phyloP scores from a whole-genome alignment of 371 early-diverging fungal species.

The Rhizopus arrhizus region DNA sequence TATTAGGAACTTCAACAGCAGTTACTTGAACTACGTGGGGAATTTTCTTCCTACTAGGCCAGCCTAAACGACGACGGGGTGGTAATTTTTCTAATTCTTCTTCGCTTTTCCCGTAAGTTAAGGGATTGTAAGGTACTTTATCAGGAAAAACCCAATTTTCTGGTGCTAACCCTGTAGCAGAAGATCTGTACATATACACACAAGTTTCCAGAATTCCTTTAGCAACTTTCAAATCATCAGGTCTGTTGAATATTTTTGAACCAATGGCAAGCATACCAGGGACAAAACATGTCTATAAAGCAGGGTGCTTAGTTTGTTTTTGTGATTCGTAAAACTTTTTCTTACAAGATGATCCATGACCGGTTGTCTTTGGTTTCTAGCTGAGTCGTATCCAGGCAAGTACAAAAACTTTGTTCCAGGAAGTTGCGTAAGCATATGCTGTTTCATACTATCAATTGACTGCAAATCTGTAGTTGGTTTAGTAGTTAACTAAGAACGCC shows the following conservation, averaged over 20 bases:
- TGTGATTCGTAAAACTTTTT: not conserved
- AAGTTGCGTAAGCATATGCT: constrained; percentile 47
- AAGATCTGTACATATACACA: constrained; percentile 59
- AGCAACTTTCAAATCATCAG: constrained; percentile 49
- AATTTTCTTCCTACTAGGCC: not conserved
- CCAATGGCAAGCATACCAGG: constrained; percentile 77
- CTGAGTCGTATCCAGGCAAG: constrained; percentile 38
- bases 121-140: constrained; percentile 26
- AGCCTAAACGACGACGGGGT: constrained; percentile 1
- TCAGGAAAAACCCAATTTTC: constrained; percentile 47
- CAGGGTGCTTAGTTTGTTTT: constrained; percentile 30
- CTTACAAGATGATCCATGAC: constrained; percentile 59
- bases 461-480: constrained; percentile 34
- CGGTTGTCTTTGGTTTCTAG: constrained; percentile 9
- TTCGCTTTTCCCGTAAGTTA: constrained; percentile 13
- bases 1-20: constrained; percentile 4
- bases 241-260: constrained; percentile 50
- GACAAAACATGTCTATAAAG: constrained; percentile 62
- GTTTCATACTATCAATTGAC: constrained; percentile 50
- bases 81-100: constrained; percentile 3
- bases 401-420: constrained; percentile 45
- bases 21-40: not conserved
- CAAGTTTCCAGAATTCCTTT: constrained; percentile 61
- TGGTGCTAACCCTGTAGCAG: constrained; percentile 59
- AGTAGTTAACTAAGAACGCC: not conserved